Evolutionary conservation across 331 rosid species (phyloP).

Genomic region (Malus hybrid): DNA sequence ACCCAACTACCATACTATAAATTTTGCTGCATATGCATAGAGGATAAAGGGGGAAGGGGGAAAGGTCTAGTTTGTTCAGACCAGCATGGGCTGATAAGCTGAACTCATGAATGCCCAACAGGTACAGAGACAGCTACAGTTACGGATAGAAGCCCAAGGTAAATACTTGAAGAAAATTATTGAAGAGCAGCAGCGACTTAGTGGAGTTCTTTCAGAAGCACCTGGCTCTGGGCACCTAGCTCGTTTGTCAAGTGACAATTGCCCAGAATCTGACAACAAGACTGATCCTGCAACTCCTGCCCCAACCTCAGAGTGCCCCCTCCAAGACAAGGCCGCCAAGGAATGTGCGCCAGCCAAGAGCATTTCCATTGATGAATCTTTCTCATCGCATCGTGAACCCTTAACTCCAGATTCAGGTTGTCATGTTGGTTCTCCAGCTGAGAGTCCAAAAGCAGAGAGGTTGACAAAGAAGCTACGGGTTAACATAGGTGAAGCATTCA

Average conservation of each 20-base stretch:
- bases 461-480: conserved; percentile 51
- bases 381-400: conserved; percentile 78
- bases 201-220: conserved; percentile 74
- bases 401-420: conserved; percentile 86
- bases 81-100: neutral
- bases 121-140: conserved; percentile 97
- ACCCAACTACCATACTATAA: neutral
- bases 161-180: conserved; percentile 95
- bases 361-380: conserved; percentile 70
- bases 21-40: neutral
- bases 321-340: conserved; percentile 61
- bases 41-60: neutral
- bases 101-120: conserved; percentile 27
- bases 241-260: conserved; percentile 27
- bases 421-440: conserved; percentile 48
- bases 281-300: conserved; percentile 93
- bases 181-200: conserved; percentile 88
- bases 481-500: conserved; percentile 34
- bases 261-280: conserved; percentile 54
- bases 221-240: conserved; percentile 40
- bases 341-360: conserved; percentile 67
- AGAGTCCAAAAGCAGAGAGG: conserved; percentile 57
- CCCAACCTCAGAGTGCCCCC: conserved; percentile 58
- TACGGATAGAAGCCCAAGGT: conserved; percentile 96
- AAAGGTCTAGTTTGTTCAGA: neutral